These are phyloP conservation scores for Phytophthora cactorum DNA, from an alignment of 352 stramenopile species.

Conservation along the genomic window DNA sequence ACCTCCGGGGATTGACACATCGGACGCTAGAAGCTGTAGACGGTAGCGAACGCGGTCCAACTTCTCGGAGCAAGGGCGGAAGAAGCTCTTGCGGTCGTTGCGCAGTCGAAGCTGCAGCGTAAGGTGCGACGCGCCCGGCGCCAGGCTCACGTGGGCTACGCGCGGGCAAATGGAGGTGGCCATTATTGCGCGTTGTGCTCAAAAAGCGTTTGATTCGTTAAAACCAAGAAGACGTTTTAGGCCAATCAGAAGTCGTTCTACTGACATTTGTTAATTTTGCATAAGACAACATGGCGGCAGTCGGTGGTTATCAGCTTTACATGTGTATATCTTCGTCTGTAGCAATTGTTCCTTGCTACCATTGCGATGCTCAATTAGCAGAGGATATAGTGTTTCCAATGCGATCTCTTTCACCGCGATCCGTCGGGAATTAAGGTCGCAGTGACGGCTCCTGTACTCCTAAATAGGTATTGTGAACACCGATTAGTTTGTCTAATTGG, in stretches of 20 bases:
- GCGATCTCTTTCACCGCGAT: background rate
- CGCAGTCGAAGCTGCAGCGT: constrained; percentile 53
- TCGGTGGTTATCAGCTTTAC: constrained; percentile 16
- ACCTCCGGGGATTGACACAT: background rate
- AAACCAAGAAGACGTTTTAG: background rate
- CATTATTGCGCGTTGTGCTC: constrained; percentile 3
- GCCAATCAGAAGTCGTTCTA: constrained; percentile 6
- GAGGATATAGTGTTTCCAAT: background rate
- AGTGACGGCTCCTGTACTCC: background rate
- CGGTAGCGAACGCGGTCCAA: constrained; percentile 64
- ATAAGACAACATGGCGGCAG: constrained; percentile 18
- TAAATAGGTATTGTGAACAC: too few species aligned
- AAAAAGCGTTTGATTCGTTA: constrained; percentile 4
- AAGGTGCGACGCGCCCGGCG: constrained; percentile 53
- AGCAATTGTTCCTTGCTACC: background rate
- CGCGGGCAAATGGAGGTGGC: constrained; percentile 1
- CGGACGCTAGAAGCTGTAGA: constrained; percentile 58
- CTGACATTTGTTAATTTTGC: background rate
- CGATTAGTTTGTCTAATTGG: too few species aligned
- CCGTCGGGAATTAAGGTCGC: constrained; percentile 9
- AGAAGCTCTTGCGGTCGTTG: constrained; percentile 62
- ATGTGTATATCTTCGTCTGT: constrained; percentile 1
- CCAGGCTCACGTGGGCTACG: constrained; percentile 59
- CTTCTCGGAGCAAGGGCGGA: constrained; percentile 43
- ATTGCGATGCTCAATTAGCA: background rate